Percentiles rank a stretch among this genome's conserved stretches.
phyloP scores from a whole-genome alignment of 805 yeast genomes.

The Yamadazyma ubonensis region DNA sequence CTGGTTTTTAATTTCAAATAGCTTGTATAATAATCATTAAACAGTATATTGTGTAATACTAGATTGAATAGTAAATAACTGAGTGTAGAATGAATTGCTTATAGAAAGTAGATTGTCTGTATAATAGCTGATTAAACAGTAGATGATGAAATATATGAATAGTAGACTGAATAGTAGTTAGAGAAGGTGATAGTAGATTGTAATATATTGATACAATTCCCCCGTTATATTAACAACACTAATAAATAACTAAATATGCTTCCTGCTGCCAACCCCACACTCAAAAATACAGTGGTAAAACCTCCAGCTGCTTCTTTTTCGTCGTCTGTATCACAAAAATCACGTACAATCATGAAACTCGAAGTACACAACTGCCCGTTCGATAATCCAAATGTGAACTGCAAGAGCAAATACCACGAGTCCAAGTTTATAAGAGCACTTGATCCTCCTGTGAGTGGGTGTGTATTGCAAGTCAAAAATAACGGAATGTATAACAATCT shows the following conservation, averaged over 20 bases:
- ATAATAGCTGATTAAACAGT: no score
- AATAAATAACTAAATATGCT: conserved; percentile 71
- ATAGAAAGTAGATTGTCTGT: no score
- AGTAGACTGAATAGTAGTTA: no score
- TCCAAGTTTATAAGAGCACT: conserved; percentile 56
- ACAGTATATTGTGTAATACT: no score
- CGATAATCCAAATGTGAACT: conserved; percentile 78
- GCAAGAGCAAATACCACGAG: conserved; percentile 62
- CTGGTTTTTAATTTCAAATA: no score
- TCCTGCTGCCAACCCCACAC: conserved; percentile 77
- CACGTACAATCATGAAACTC: conserved; percentile 73
- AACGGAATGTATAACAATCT: conserved; percentile 68
- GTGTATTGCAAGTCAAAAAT: conserved; percentile 65
- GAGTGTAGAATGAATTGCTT: no score
- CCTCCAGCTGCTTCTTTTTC: conserved; percentile 95
- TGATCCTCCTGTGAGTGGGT: conserved; percentile 30
- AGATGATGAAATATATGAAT: no score
- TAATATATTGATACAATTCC: no score
- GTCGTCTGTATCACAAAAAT: conserved; percentile 54
- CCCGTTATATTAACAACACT: conserved; percentile 44
- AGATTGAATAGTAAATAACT: no score
- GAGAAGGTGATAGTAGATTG: no score
- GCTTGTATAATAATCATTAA: no score
- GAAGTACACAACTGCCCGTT: conserved; percentile 85
- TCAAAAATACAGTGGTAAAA: conserved; percentile 75